Base-by-base conservation (phyloP, 2,329 filamentous ascomycete species). In the Dactylonectria macrodidyma region DNA sequence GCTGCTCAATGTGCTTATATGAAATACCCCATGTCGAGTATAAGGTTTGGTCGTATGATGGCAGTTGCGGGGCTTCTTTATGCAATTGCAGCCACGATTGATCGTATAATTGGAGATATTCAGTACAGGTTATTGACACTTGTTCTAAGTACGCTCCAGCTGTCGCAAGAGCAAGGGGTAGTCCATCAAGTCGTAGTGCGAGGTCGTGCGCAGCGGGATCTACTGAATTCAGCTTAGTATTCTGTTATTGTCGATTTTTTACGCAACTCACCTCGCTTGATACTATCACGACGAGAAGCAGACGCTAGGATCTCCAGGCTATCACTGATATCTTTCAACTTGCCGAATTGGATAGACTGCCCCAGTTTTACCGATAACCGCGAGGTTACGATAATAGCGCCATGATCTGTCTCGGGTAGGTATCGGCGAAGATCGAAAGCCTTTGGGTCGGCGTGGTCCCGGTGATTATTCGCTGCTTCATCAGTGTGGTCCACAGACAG, bases 91-190 rank as follows among this genome's bases (percentile, higher is more conserved):
- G 67, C 84, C 81, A 87, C 55, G 76, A 80, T 46, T 71, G 67
- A 46, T 79, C 55, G 67, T 87, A 86, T 9, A 78, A 56, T n/a
- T 76, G 47, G 57, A 85, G 75, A 71, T 86, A 86, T 48, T 82
- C 71, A 0, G 60, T 63, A 24, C 78, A 78, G 47, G 68, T 82
- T 1, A 77, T 81, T 47, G 78, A 67, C 30, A 78, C 78, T 55
- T 83, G 68, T 38, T 76, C 63, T 12, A 87, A 79, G 67, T 84
- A 87, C 1, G 81, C 77, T 10, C 84, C 83, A 22, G 84, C 84
- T 19, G 82, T 81, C 4, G 83, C 74, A 22, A 87, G 78, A 2
- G 84, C 84, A 30, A 87, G 78, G 19, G 83, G 84, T 44, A 86
- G 80, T 9, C 84, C 82, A 66, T 48, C 46, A 5, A 48, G 46